Conservation (phyloP, 331 rosid species). For the Quercus tomentella region DNA sequence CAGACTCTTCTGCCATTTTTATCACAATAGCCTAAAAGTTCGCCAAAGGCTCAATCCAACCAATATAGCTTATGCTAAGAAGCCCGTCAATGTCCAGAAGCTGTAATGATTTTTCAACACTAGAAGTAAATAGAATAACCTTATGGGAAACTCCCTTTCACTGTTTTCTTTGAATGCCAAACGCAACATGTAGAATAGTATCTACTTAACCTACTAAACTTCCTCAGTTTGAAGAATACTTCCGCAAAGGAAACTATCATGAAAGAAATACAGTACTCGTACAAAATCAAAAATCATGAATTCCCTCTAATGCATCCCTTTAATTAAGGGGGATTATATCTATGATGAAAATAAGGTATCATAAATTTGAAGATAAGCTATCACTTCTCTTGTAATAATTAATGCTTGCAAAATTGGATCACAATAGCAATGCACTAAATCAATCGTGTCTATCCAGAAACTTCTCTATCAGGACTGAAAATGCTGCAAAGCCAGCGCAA, state of each 20-base stretch:
- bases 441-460: constrained; percentile 77
- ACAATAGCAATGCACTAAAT: constrained; percentile 7
- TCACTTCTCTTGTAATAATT: neutral
- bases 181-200: neutral
- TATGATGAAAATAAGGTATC: neutral
- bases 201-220: neutral
- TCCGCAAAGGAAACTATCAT: neutral
- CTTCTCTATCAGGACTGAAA: constrained; percentile 84
- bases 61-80: no score
- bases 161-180: neutral
- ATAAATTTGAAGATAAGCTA: neutral
- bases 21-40: no score
- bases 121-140: no score
- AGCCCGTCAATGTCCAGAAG: no score
- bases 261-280: neutral
- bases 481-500: constrained; percentile 94
- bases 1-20: no score
- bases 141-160: neutral
- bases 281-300: neutral
- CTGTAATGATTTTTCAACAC: no score
- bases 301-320: neutral
- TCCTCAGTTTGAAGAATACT: neutral
- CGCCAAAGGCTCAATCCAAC: no score
- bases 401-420: constrained; percentile 31
- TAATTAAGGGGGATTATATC: neutral